Conservation (phyloP, 345 rosid species). For the Populus davidiana region DNA sequence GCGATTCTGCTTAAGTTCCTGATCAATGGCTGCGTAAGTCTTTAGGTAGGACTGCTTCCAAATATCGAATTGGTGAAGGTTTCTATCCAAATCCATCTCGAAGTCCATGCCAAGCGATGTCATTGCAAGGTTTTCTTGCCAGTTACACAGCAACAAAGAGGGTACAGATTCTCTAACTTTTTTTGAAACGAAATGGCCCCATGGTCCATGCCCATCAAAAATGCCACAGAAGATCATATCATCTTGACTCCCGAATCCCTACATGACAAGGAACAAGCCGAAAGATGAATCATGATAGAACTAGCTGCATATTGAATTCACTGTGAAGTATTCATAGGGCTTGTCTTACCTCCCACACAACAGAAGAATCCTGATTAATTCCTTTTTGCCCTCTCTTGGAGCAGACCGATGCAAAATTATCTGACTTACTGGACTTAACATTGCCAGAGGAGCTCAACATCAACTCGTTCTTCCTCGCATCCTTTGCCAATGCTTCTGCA, state of each 20-base stretch:
- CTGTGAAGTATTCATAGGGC: not conserved
- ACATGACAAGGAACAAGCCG: too few species aligned
- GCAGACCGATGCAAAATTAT: constrained; percentile 57
- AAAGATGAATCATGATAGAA: too few species aligned
- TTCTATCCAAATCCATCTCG: constrained; percentile 27
- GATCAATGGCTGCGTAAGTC: constrained; percentile 62
- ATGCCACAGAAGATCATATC: constrained; percentile 82
- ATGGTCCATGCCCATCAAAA: constrained; percentile 94
- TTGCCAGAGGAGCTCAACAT: constrained; percentile 55
- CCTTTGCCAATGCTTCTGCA: constrained; percentile 61
- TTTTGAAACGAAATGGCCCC: constrained; percentile 85
- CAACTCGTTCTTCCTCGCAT: constrained; percentile 60
- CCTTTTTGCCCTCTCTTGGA: constrained; percentile 83
- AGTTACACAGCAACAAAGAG: constrained; percentile 59
- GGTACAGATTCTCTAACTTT: constrained; percentile 54
- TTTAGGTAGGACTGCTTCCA: constrained; percentile 76
- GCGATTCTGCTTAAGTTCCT: constrained; percentile 60
- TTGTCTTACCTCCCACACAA: constrained; percentile 75
- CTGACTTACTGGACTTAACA: constrained; percentile 44
- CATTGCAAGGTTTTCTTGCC: constrained; percentile 61
- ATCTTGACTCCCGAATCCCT: constrained; percentile 89
- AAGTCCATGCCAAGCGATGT: constrained; percentile 33
- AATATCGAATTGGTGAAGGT: constrained; percentile 37
- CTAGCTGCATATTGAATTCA: not conserved
- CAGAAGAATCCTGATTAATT: constrained; percentile 67